phyloP scores from a whole-genome alignment of 768 basidiomycete species.

The Roridomyces roridus region DNA sequence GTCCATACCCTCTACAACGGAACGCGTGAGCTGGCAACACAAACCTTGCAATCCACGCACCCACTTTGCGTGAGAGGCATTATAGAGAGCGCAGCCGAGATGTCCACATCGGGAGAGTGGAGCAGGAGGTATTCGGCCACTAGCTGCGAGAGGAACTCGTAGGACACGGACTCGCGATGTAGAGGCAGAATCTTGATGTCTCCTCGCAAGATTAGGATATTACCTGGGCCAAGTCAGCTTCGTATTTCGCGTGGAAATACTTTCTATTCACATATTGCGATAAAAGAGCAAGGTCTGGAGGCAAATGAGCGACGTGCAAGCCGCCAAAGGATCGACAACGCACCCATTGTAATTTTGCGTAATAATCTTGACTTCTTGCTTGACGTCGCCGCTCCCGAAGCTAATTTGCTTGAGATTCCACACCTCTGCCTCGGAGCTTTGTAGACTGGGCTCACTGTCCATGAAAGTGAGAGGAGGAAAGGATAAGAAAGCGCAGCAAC shows the following conservation, averaged over 20 bases:
- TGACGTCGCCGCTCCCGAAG: conserved; percentile 46
- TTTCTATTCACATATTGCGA: conserved; percentile 77
- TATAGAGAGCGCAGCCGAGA: conserved; percentile 74
- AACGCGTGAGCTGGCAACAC: neutral
- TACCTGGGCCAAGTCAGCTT: conserved; percentile 55
- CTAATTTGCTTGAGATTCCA: conserved; percentile 79
- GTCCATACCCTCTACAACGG: conserved; percentile 78
- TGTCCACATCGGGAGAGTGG: conserved; percentile 62
- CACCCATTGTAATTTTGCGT: conserved; percentile 89
- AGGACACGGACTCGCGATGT: conserved; percentile 74
- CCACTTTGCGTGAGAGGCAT: conserved; percentile 81
- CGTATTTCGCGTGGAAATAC: neutral
- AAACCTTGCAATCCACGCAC: conserved; percentile 30
- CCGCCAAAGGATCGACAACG: neutral
- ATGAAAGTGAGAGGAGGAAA: too few species aligned
- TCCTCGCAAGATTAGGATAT: conserved; percentile 87
- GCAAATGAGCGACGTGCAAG: conserved; percentile 1
- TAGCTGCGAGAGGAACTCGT: conserved; percentile 83
- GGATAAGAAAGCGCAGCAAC: too few species aligned
- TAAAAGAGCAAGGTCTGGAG: conserved; percentile 85
- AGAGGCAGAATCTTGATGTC: conserved; percentile 75
- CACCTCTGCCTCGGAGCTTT: conserved; percentile 57
- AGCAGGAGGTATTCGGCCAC: conserved; percentile 83
- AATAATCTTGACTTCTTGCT: conserved; percentile 61
- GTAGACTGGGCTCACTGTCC: conserved; percentile 4